phyloP scores from a whole-genome alignment of 2,329 filamentous ascomycete species.

The Dothideomycetes sp. region DNA sequence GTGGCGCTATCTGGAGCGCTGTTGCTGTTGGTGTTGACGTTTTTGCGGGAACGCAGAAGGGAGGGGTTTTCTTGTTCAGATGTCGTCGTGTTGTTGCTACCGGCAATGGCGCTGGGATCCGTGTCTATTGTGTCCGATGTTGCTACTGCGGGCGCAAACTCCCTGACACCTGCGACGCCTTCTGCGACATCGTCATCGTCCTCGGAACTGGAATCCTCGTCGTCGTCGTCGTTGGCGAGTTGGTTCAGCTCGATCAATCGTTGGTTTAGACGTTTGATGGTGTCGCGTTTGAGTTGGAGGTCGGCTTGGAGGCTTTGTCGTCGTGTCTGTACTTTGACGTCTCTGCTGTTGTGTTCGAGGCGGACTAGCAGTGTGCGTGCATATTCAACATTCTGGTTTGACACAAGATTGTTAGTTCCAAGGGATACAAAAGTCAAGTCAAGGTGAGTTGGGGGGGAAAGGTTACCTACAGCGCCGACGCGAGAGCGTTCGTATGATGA shows the following conservation, averaged over 20 bases:
- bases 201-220: constrained; percentile 23
- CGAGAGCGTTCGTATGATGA: constrained; percentile 60
- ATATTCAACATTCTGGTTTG: constrained; percentile 57
- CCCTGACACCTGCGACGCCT: constrained; percentile 34
- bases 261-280: constrained; percentile 57
- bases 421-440: too few species aligned
- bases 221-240: constrained; percentile 34
- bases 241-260: constrained; percentile 60
- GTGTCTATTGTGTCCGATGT: constrained; percentile 27
- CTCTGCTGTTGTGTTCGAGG: constrained; percentile 59
- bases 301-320: constrained; percentile 56
- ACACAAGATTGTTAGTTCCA: too few species aligned
- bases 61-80: constrained; percentile 14
- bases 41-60: constrained; percentile 11
- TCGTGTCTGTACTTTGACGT: constrained; percentile 47
- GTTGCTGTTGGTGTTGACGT: constrained; percentile 10
- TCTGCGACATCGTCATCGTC: constrained; percentile 33
- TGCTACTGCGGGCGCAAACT: constrained; percentile 34
- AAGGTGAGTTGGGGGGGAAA: not conserved
- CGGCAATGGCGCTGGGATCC: constrained; percentile 8
- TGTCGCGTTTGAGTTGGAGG: constrained; percentile 55
- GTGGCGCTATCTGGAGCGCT: constrained; percentile 21
- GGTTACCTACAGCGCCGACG: constrained; percentile 41
- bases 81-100: constrained; percentile 18
- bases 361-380: constrained; percentile 59